These are phyloP conservation scores for Pseudohyphozyma bogoriensis DNA, from an alignment of 768 basidiomycete genomes.

Conservation along the genomic window DNA sequence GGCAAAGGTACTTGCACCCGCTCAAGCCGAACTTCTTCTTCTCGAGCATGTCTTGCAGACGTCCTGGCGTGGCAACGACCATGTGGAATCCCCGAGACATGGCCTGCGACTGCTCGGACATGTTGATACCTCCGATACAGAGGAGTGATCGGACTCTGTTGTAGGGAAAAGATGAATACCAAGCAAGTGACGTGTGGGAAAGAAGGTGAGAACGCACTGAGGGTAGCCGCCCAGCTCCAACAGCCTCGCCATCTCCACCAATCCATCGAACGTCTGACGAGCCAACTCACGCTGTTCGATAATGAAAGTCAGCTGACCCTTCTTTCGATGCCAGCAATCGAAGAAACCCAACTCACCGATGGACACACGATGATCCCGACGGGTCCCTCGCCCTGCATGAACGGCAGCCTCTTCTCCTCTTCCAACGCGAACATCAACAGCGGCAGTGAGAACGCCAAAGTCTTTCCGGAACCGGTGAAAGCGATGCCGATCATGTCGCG, in stretches of 20 bases:
- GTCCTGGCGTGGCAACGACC: slow-evolving; percentile 91
- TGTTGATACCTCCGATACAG: slow-evolving; percentile 95
- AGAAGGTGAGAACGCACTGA: slow-evolving; percentile 3
- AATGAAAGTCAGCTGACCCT: too few species aligned
- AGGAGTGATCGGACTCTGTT: slow-evolving; percentile 69
- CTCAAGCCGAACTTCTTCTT: slow-evolving; percentile 87
- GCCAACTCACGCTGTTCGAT: slow-evolving; percentile 64
- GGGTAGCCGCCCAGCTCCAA: slow-evolving; percentile 79
- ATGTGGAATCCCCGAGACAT: slow-evolving; percentile 86
- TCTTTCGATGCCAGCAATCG: background rate
- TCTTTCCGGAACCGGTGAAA: slow-evolving; percentile 98
- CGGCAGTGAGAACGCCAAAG: slow-evolving; percentile 95
- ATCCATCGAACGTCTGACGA: slow-evolving; percentile 91
- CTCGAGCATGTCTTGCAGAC: slow-evolving; percentile 95
- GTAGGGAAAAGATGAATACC: too few species aligned
- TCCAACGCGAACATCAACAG: slow-evolving; percentile 92
- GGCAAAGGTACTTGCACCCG: slow-evolving; percentile 84
- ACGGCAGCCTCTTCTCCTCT: slow-evolving; percentile 81
- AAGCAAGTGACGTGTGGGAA: background rate
- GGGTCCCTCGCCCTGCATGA: slow-evolving; percentile 87
- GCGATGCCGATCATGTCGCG: slow-evolving; percentile 98
- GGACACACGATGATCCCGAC: slow-evolving; percentile 95
- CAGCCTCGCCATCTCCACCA: slow-evolving; percentile 72
- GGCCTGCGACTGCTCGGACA: slow-evolving; percentile 92
- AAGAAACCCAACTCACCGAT: slow-evolving; percentile 42